Evolutionary conservation across 2,329 filamentous ascomycete genomes (phyloP).

Genomic region (Sporothrix globosa): DNA sequence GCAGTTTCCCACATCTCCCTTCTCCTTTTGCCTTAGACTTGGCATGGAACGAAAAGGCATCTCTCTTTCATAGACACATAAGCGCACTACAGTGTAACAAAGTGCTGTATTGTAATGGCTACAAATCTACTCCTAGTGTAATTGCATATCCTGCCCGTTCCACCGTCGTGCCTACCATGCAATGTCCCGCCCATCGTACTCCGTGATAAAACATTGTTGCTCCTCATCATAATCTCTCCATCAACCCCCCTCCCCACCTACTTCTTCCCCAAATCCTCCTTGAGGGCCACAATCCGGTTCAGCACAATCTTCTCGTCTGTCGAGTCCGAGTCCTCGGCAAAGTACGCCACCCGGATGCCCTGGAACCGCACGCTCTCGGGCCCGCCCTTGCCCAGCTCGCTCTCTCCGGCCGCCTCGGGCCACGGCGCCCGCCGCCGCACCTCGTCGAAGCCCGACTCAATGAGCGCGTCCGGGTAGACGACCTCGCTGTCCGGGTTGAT

Average conservation of each 20-base stretch:
- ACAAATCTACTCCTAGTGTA: constrained; percentile 13
- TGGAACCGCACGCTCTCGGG: constrained; percentile 85
- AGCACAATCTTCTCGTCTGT: constrained; percentile 79
- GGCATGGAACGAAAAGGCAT: background rate
- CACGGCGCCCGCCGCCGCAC: constrained; percentile 74
- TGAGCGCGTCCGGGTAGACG: constrained; percentile 74
- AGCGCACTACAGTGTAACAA: background rate
- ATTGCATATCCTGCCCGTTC: background rate
- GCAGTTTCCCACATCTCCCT: constrained; percentile 4
- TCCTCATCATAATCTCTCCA: no score
- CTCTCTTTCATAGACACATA: background rate
- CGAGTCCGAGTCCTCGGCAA: constrained; percentile 76
- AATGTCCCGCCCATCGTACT: background rate
- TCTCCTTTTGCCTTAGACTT: background rate
- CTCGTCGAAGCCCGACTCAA: constrained; percentile 83
- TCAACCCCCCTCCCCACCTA: background rate
- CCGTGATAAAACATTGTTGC: background rate
- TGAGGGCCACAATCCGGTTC: constrained; percentile 89
- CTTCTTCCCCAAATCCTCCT: constrained; percentile 78
- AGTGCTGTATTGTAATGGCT: constrained; percentile 6
- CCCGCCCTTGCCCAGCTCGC: constrained; percentile 61
- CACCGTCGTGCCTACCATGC: background rate
- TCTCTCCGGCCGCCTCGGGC: constrained; percentile 77
- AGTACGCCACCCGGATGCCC: constrained; percentile 85
- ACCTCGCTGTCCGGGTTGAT: constrained; percentile 83